Base-by-base conservation (phyloP, 306 rosid species). In the Cucurbita moschata region DNA sequence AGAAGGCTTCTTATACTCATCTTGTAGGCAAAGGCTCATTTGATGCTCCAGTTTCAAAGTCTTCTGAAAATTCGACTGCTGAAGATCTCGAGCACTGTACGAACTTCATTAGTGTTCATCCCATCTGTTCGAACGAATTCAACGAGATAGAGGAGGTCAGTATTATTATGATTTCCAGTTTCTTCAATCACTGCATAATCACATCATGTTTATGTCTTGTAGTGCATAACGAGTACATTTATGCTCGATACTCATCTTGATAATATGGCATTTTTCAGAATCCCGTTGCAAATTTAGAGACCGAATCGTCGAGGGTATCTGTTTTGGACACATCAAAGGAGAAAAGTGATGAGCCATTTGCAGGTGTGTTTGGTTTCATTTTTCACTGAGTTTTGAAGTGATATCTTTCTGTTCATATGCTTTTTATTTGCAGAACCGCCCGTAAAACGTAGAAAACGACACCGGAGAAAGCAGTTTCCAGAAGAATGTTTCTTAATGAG, bases 381-480 rank as follows among this genome's bases (percentile, higher is more conserved):
- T 3, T 43, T 44, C 18, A 10, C 38, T 5, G 5, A 66, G 21
- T 11, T 64, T 19, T 38, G 0, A 38, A 38, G 6, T 0, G 30
- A 8, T 42, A 40, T 40, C 35, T 62, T 61, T 62, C 47, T 60
- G 43, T 30, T 30, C 35, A 30, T 30, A 30, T 30, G 35, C 35
- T 30, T 2, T 30, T 30, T 70, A 35, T 75, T 71, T 82, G 80
- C 79, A 90, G 96, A 82, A 53, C 90, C 87, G 23, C 91, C 97
- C 18, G 61, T 94, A 18, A 91, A 91, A 79, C 92, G 91, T 77
- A 84, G 99, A 83, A 94, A 91, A 80, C 79, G 85, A 71, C 97
- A 94, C 77, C 81, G 90, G 73, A 87, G 99, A 83, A 94, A 90
- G 85, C 74, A 82, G 78, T 71, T 78, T 63, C 92, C 82, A 39